These are phyloP conservation scores for Candolleomyces efflorescens DNA, from an alignment of 768 basidiomycete species.

Conservation along the genomic window DNA sequence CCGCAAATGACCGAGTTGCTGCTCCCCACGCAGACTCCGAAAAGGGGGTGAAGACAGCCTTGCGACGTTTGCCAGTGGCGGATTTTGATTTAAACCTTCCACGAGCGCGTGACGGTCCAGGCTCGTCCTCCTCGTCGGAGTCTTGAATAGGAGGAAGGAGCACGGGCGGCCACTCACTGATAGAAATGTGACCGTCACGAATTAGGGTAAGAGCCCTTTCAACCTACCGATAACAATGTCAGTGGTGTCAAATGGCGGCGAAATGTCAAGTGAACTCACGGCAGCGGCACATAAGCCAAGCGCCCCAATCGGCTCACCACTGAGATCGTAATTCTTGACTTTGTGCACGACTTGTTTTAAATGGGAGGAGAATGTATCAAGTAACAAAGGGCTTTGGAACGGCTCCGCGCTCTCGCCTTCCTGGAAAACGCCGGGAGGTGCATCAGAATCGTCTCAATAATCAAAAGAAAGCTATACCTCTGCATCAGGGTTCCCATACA, in stretches of 20 bases:
- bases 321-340: background rate
- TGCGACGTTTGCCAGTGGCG: background rate
- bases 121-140: too few relatives aligned
- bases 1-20: background rate
- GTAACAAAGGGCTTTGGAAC: background rate
- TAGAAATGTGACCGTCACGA: background rate
- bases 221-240: background rate
- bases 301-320: background rate
- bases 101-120: too few relatives aligned
- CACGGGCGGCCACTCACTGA: background rate
- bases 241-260: too few relatives aligned
- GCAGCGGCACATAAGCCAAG: background rate
- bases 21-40: background rate
- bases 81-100: background rate
- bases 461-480: background rate
- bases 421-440: background rate
- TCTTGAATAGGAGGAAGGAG: too few relatives aligned
- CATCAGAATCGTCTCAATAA: background rate
- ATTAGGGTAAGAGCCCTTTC: background rate
- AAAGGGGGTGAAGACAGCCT: background rate
- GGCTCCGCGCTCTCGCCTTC: background rate
- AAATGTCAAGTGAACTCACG: too few relatives aligned
- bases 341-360: background rate
- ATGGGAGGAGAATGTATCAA: background rate
- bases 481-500: background rate